Base-by-base conservation (phyloP, 805 yeast genomes). In the Vanderwaltozyma verrucispora region DNA sequence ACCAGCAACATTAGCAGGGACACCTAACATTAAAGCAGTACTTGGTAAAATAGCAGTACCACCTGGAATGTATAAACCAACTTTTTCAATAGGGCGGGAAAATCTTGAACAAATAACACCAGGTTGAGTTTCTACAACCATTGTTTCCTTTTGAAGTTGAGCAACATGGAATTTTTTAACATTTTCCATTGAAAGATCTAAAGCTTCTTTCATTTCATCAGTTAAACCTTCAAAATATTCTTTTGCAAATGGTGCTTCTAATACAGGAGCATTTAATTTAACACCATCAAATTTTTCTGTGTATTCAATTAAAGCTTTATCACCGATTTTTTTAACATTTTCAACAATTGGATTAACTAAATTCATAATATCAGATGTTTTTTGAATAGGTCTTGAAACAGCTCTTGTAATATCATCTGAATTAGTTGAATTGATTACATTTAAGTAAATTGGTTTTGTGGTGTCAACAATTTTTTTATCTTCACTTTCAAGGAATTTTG, bases 41-140 rank as follows among this genome's bases (percentile, higher is more conserved):
- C 97, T 89, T 30, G 99, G 99, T 47, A 92, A 72, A 25, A 92
- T 89, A 3, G 99, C 99, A 31, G 97, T 87, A 50, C 99, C 99
- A 51, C 99, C 99, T 38, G 99, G 99, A 42, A 92, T 84, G 56
- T 92, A 92, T 42, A 94, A 72, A 43, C 98, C 99, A 38, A 92
- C 98, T 42, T 75, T 78, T 54, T 86, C 95, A 49, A 92, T 87
- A 6, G 98, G 92, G 53, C 95, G 77, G 13, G 97, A 83, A 61
- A 92, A 92, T 52, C 99, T 77, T 15, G 95, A 84, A 66, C 98
- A 92, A 37, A 72, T 64, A 19, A 92, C 97, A 48, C 98, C 98
- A 2, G 95, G 94, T 41, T 82, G 71, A 1, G 99, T 92, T 64
- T 89, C 97, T 28, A 92, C 95, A 7, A 70, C 71, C 60, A 89